Conservation (phyloP, 805 yeast species). For the Hanseniaspora mollemarum region DNA sequence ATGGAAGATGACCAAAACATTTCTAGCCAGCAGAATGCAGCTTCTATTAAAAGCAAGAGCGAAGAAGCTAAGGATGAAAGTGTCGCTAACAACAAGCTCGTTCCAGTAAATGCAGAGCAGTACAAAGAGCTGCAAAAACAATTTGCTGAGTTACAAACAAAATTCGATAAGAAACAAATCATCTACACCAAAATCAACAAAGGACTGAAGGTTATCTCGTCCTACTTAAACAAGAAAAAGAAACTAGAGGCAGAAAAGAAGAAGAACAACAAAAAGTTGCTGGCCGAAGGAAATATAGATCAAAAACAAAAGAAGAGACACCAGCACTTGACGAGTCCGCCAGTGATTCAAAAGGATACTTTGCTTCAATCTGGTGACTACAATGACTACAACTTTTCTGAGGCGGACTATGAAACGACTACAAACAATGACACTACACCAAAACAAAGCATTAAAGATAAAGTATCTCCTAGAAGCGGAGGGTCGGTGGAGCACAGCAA, state of each 20-base stretch:
- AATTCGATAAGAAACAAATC: conserved; percentile 12
- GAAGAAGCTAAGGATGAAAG: background rate
- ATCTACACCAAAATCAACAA: conserved; percentile 14
- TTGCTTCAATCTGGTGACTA: background rate
- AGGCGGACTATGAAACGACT: conserved; percentile 15
- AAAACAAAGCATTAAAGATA: background rate
- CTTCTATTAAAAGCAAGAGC: background rate
- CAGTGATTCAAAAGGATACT: background rate
- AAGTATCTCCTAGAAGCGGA: background rate
- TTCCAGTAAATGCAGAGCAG: background rate
- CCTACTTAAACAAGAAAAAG: conserved; percentile 14
- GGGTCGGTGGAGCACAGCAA: background rate
- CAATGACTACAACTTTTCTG: conserved; percentile 14
- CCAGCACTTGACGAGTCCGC: background rate
- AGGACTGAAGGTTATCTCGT: conserved; percentile 12
- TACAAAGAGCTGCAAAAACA: conserved; percentile 7
- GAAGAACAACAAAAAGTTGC: background rate
- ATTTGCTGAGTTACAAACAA: conserved; percentile 3
- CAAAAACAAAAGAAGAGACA: background rate
- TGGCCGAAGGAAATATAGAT: background rate
- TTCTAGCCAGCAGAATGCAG: background rate
- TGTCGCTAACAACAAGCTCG: background rate
- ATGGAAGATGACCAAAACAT: no score
- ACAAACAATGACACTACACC: conserved; percentile 14
- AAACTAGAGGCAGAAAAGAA: conserved; percentile 10